Evolutionary conservation across 2,329 filamentous ascomycete genomes (phyloP).

Genomic region (Camillea tinctor): DNA sequence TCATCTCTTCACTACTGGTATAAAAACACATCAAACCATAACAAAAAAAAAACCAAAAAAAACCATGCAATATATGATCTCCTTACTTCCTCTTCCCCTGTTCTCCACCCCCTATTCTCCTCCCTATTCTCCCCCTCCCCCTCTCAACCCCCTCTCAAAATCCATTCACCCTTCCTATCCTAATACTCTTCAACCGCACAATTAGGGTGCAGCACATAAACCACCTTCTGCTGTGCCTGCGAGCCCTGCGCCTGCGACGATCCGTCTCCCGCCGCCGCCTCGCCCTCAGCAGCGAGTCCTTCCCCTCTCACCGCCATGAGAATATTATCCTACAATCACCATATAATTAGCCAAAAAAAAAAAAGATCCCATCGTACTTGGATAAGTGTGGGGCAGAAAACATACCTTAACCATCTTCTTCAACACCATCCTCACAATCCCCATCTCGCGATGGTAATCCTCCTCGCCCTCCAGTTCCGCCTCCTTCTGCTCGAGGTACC

Average conservation of each 20-base stretch:
- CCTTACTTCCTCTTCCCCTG: no score
- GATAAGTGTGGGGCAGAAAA: slow-evolving; percentile 16
- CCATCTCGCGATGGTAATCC: slow-evolving; percentile 68
- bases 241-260: slow-evolving; percentile 36
- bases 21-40: no score
- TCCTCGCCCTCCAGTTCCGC: slow-evolving; percentile 77
- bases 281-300: slow-evolving; percentile 50
- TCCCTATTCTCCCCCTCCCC: no score
- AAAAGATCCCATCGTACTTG: background rate
- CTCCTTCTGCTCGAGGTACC: slow-evolving; percentile 93
- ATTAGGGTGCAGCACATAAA: slow-evolving; percentile 94
- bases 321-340: slow-evolving; percentile 67
- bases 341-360: slow-evolving; percentile 27
- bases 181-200: slow-evolving; percentile 70
- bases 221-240: slow-evolving; percentile 44
- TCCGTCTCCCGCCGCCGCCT: slow-evolving; percentile 41
- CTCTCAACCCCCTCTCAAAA: background rate
- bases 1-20: no score
- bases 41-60: no score
- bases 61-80: no score
- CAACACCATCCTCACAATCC: slow-evolving; percentile 63
- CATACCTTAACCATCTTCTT: slow-evolving; percentile 94
- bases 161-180: background rate
- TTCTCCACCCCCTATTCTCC: no score
- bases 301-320: slow-evolving; percentile 75